Base-by-base conservation (phyloP, 768 basidiomycete species). In the Lentinula edodes region DNA sequence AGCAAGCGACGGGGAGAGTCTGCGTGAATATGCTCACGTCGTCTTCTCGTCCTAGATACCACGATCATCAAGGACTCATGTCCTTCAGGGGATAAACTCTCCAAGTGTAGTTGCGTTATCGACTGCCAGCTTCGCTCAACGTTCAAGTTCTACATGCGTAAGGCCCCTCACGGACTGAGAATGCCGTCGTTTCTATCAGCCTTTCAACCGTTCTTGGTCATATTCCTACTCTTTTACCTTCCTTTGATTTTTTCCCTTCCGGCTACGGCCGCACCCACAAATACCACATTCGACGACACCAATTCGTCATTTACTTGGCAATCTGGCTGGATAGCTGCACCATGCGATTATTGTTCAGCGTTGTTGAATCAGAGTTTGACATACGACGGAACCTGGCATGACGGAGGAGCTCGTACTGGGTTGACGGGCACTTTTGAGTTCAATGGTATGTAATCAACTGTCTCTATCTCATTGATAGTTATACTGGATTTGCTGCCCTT, bases 241-340 rank as follows among this genome's bases (percentile, higher is more conserved):
- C 52, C 50, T 53, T 32, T 35, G 52, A 6, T n/a, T 20, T 15
- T 39, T 7, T 35, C 20, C 53, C 53, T 35, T 8, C 5, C 38
- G 4, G 52, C 20, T 9, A 5, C 16, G 15, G 36, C 53, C 38
- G 7, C 12, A 42, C n/a, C 55, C 13, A 56, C 55, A 12, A 52
- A 50, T 28, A 56, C 28, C 55, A 56, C 55, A 12, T 23, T 56
- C 55, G 55, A 56, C 41, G 55, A 56, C 39, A 45, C 55, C 8
- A 13, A 18, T 41, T 23, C 55, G 20, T n/a, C n/a, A 6, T 56
- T 56, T 41, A 42, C 39, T 32, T 56, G 23, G 38, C 18, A 34
- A 28, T 28, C 55, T 10, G 55, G 41, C 18, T 56, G 55, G 55
- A 15, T 23, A 34, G 55, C 55, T 18, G 18, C 38, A 3, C 55